Conservation (phyloP, 495 filamentous ascomycete species). For the Aspergillus bridgeri region DNA sequence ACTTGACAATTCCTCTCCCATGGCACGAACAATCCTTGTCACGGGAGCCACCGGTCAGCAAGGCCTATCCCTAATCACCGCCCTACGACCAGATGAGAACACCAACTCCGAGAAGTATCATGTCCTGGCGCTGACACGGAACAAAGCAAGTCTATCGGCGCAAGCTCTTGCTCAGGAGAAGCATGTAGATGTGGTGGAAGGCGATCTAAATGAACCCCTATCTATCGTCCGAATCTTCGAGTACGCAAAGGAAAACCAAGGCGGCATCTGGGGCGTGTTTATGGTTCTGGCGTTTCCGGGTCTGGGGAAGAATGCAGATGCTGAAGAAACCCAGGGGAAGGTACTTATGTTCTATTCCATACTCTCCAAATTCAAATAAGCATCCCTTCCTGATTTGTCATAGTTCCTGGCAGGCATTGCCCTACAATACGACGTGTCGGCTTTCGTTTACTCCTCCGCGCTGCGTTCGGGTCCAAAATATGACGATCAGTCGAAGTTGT, state of each 20-base stretch:
- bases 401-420: background rate
- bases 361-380: too few species aligned
- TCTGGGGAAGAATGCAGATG: background rate
- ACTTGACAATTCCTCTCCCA: background rate
- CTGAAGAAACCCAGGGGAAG: background rate
- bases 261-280: background rate
- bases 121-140: background rate
- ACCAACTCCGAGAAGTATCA: background rate
- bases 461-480: background rate
- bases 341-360: background rate
- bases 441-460: background rate
- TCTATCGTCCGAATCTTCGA: background rate
- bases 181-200: background rate
- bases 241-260: background rate
- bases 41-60: background rate
- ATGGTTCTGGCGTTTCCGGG: background rate
- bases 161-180: background rate
- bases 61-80: background rate
- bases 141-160: background rate
- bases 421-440: background rate
- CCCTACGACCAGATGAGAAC: background rate
- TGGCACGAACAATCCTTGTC: background rate
- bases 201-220: background rate
- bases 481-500: background rate
- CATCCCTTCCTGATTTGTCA: background rate